phyloP scores from a whole-genome alignment of 331 rosid genomes.

The Rhamnella rubrinervis region DNA sequence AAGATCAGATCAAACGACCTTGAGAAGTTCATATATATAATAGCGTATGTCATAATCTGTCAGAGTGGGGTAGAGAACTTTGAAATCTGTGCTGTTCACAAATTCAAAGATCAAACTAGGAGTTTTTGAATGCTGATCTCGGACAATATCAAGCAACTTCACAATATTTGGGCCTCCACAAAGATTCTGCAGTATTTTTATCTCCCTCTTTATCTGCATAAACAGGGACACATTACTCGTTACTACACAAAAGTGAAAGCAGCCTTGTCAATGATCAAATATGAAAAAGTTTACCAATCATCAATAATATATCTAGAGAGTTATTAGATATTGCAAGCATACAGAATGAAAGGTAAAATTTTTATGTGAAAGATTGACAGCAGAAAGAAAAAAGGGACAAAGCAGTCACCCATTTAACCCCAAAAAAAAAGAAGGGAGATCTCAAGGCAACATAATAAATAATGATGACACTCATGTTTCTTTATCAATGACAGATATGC shows the following conservation, averaged over 20 bases:
- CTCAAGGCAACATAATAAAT: too few relatives aligned
- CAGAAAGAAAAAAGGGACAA: too few relatives aligned
- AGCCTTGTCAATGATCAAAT: too few relatives aligned
- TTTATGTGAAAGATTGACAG: too few relatives aligned
- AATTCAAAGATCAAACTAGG: conserved; percentile 47
- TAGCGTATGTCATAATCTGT: conserved; percentile 46
- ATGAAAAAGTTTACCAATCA: too few relatives aligned
- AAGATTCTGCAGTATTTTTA: conserved; percentile 49
- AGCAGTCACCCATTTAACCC: too few relatives aligned
- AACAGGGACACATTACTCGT: not conserved
- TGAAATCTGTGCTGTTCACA: conserved; percentile 46
- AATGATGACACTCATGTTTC: too few relatives aligned
- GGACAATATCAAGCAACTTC: conserved; percentile 41
- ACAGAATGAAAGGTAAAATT: too few relatives aligned
- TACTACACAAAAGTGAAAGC: not conserved
- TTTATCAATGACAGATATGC: too few relatives aligned
- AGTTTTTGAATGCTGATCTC: conserved; percentile 45
- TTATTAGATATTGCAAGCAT: too few relatives aligned
- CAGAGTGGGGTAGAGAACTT: conserved; percentile 41
- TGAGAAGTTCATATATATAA: conserved; percentile 45
- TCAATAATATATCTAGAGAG: too few relatives aligned
- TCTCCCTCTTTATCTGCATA: conserved; percentile 48
- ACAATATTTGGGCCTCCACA: conserved; percentile 48
- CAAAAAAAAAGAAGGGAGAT: too few relatives aligned
- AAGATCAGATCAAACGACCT: conserved; percentile 23